Percentiles rank a stretch among this genome's conserved stretches.
These are phyloP conservation scores for Trichopus zeylanicus DNA, from an alignment of 116 monocot species.

Conservation along the genomic window DNA sequence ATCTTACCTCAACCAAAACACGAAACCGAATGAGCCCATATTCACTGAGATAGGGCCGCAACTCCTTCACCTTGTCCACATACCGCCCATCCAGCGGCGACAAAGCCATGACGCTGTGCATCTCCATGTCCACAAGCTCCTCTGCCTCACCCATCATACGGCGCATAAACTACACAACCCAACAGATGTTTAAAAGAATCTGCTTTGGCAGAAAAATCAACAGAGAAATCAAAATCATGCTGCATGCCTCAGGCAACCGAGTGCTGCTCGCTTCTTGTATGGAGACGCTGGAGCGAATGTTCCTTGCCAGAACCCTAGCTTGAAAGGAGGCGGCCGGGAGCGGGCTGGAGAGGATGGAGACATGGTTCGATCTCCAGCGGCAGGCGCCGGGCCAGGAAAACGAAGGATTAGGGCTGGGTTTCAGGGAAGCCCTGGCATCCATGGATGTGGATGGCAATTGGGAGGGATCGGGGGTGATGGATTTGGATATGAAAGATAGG, in stretches of 20 bases:
- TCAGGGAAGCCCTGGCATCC: no score
- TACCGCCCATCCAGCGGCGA: constrained; percentile 89
- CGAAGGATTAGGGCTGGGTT: no score
- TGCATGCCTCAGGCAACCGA: neutral
- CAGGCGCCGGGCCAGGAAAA: no score
- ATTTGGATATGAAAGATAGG: no score
- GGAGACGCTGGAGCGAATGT: neutral
- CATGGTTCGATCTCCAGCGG: neutral
- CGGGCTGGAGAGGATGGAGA: neutral
- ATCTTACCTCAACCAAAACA: constrained; percentile 64
- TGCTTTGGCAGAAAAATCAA: neutral
- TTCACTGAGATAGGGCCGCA: constrained; percentile 67
- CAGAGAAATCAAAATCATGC: neutral
- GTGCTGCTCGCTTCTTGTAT: neutral
- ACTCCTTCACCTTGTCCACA: constrained; percentile 37
- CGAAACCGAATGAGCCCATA: constrained; percentile 73
- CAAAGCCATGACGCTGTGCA: constrained; percentile 47
- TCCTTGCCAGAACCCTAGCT: neutral
- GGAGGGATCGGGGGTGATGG: no score
- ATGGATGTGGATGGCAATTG: no score
- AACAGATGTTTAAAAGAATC: neutral
- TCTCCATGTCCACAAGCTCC: constrained; percentile 16
- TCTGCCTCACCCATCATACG: constrained; percentile 2
- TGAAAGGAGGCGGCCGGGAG: neutral
- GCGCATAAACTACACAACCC: constrained; percentile 1